Conservation (phyloP, 163 green algal species). For the Scenedesmus sp. region DNA sequence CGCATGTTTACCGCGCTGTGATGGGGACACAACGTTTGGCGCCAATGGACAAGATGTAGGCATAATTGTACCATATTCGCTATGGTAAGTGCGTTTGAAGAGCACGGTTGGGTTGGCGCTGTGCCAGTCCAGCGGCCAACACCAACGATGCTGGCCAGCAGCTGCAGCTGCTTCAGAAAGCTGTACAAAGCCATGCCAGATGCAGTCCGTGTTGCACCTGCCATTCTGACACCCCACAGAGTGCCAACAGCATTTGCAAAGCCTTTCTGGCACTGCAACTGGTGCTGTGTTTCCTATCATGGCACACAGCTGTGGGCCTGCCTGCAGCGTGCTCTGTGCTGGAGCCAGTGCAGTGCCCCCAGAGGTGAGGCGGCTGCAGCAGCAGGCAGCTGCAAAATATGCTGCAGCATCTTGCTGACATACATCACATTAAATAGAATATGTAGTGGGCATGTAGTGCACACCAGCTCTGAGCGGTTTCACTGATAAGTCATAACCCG, state of each 20-base stretch:
- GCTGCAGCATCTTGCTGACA: no score
- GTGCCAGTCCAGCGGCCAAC: no score
- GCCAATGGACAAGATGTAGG: background rate
- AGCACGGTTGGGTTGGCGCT: background rate
- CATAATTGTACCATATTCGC: background rate
- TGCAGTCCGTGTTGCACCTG: background rate
- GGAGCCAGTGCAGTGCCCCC: background rate
- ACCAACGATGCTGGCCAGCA: background rate
- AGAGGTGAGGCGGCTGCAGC: background rate
- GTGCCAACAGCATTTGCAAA: background rate
- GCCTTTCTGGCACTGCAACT: background rate
- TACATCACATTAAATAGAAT: background rate
- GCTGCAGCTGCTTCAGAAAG: background rate
- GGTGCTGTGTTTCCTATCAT: background rate
- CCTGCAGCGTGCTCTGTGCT: background rate
- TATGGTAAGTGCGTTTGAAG: background rate
- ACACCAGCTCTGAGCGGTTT: no score
- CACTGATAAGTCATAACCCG: background rate
- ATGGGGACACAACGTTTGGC: background rate
- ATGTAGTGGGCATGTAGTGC: no score
- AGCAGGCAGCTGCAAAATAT: background rate
- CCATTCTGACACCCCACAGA: background rate
- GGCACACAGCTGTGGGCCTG: background rate
- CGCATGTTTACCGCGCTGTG: background rate
- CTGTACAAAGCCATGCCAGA: background rate